phyloP scores from a whole-genome alignment of 192 early-diverging fungal genomes.

The Phlyctochytrium bullatum region DNA sequence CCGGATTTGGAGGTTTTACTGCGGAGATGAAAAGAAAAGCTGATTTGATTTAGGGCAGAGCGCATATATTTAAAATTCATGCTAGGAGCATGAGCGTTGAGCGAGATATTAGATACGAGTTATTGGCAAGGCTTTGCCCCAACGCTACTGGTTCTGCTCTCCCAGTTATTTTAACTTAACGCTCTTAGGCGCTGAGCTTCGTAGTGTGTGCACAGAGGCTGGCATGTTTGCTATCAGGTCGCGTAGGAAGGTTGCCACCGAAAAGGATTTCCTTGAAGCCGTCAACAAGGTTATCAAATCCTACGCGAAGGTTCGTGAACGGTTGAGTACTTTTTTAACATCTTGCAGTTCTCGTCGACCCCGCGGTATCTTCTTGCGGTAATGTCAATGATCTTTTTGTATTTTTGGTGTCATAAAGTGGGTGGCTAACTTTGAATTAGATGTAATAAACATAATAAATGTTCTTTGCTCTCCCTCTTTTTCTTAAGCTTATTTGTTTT shows the following conservation, averaged over 20 bases:
- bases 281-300: conserved; percentile 99
- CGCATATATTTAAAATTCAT: conserved; percentile 98
- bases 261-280: conserved; percentile 99
- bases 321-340: background rate
- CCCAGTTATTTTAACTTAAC: conserved; percentile 15
- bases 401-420: too few species aligned
- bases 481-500: too few species aligned
- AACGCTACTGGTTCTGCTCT: conserved; percentile 72
- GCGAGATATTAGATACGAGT: conserved; percentile 97
- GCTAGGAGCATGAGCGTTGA: conserved; percentile 98
- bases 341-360: conserved; percentile 84
- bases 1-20: conserved; percentile 79
- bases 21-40: background rate
- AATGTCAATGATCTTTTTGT: too few species aligned
- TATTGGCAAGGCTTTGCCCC: conserved; percentile 96
- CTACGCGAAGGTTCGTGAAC: conserved; percentile 70
- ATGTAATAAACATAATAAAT: too few species aligned
- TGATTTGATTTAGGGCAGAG: conserved; percentile 67
- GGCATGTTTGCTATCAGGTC: conserved; percentile 99
- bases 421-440: too few species aligned
- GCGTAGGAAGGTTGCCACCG: conserved; percentile 96
- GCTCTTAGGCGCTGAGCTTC: conserved; percentile 82
- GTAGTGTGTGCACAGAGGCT: conserved; percentile 98
- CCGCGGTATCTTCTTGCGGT: conserved; percentile 74
- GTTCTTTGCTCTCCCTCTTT: too few species aligned